Conservation (phyloP, 1,284 basidiomycete genomes). For the Pseudozyma hubeiensis region DNA sequence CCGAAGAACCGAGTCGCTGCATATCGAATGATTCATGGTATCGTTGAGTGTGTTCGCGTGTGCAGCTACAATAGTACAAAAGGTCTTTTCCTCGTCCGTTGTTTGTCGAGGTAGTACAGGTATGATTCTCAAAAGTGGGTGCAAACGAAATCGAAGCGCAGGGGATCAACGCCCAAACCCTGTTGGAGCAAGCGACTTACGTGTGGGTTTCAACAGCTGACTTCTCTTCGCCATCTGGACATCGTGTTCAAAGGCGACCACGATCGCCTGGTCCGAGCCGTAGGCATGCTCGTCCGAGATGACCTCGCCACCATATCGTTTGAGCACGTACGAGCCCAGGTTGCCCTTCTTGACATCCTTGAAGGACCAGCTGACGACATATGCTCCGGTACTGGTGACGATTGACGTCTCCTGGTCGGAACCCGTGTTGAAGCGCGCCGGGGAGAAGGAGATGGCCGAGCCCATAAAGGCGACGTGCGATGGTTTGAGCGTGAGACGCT, state of each 20-base stretch:
- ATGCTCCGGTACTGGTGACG: constrained; percentile 94
- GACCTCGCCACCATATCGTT: constrained; percentile 73
- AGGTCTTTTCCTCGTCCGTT: background rate
- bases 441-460: constrained; percentile 86
- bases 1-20: too few relatives aligned
- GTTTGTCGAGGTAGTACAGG: background rate
- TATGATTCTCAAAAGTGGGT: background rate
- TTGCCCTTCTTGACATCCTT: constrained; percentile 90
- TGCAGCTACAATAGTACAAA: too few relatives aligned
- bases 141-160: constrained; percentile 3
- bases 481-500: constrained; percentile 85
- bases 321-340: constrained; percentile 92
- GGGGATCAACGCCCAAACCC: constrained; percentile 45
- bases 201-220: constrained; percentile 85
- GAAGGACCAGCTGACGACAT: constrained; percentile 87
- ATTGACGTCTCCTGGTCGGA: constrained; percentile 86
- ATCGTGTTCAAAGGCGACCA: constrained; percentile 93
- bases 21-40: too few relatives aligned
- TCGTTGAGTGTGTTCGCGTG: too few relatives aligned
- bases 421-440: constrained; percentile 93
- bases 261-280: constrained; percentile 89
- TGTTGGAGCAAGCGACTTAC: constrained; percentile 73
- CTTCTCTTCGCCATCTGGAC: constrained; percentile 94
- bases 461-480: constrained; percentile 98
- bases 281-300: constrained; percentile 61